These are phyloP conservation scores for Closterium sp. DNA, from an alignment of 139 green algal genomes.

Conservation along the genomic window DNA sequence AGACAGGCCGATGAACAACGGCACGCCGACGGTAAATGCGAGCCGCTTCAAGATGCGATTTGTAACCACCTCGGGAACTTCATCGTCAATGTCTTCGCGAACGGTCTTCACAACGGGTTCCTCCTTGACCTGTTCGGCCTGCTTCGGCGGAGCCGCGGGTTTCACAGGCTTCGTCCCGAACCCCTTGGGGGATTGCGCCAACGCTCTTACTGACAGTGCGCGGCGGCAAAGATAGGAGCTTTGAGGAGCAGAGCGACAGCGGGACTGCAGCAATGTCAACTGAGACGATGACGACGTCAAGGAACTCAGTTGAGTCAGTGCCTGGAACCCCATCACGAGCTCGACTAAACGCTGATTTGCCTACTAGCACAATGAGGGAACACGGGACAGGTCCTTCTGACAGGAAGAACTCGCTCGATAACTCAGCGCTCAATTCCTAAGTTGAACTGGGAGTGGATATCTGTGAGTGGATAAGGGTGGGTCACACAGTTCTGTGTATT, in stretches of 20 bases:
- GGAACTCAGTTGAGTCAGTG: background rate
- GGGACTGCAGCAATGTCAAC: background rate
- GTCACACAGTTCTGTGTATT: background rate
- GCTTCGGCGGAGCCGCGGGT: background rate
- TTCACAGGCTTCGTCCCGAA: background rate
- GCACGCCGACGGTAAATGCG: conserved; percentile 38
- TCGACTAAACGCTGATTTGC: background rate
- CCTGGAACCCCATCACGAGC: background rate
- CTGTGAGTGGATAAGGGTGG: background rate
- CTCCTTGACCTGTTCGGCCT: background rate
- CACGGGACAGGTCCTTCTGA: background rate
- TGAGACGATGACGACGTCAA: background rate
- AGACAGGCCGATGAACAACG: conserved; percentile 32
- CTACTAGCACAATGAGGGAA: too few relatives aligned
- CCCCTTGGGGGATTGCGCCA: background rate
- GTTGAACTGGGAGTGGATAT: background rate
- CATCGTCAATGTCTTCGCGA: conserved; percentile 35
- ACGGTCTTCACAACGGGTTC: background rate
- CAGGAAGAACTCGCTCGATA: background rate
- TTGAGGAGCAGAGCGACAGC: background rate
- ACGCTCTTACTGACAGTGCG: background rate
- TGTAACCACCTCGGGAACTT: conserved; percentile 47
- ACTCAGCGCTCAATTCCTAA: too few relatives aligned
- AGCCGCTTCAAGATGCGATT: conserved; percentile 51
- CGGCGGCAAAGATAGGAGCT: background rate